phyloP scores from a whole-genome alignment of 2,329 filamentous ascomycete species.

The Scedosporium apiospermum region DNA sequence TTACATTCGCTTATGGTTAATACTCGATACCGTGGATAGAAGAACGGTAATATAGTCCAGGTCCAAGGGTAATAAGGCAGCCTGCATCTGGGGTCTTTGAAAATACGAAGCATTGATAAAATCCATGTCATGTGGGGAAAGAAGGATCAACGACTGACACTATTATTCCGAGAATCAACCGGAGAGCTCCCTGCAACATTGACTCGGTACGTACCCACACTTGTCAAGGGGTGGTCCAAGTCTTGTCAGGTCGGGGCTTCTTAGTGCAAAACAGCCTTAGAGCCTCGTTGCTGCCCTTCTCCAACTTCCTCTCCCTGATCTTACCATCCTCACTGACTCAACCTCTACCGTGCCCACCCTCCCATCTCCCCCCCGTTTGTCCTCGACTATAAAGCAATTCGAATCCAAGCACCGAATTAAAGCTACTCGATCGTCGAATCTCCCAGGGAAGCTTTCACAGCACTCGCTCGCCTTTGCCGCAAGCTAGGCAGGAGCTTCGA shows the following conservation, averaged over 20 bases:
- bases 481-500: no score
- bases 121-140: no score
- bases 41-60: no score
- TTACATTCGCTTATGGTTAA: no score
- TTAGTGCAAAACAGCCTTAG: conserved; percentile 4
- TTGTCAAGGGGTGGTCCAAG: not conserved
- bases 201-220: not conserved
- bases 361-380: not conserved
- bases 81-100: no score
- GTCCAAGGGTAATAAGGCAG: no score
- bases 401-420: not conserved
- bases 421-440: not conserved
- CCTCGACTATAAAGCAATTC: not conserved
- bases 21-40: no score
- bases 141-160: no score
- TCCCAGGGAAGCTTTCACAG: not conserved
- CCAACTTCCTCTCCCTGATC: not conserved
- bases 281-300: conserved; percentile 5
- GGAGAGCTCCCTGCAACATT: no score
- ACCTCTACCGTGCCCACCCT: not conserved
- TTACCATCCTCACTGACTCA: not conserved
- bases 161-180: no score
- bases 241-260: not conserved
- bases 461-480: not conserved
- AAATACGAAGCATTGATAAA: no score